Conservation (phyloP, 306 rosid genomes). For the Begonia masoniana region DNA sequence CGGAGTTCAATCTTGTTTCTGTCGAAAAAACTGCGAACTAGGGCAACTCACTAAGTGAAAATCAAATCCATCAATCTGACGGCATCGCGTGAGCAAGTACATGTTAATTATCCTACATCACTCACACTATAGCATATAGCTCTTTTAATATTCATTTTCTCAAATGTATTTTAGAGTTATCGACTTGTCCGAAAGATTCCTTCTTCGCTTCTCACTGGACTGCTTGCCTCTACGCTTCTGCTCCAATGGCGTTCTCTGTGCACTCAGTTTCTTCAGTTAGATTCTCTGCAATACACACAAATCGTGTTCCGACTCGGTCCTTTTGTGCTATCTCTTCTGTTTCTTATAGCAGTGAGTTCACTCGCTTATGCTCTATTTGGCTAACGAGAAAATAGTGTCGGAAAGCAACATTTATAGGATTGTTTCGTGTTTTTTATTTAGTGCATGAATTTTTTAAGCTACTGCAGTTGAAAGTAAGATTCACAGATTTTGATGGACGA, state of each 20-base stretch:
- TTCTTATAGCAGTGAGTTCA: slow-evolving; percentile 40
- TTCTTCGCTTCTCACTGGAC: slow-evolving; percentile 1
- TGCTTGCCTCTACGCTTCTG: background rate
- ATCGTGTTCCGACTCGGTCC: slow-evolving; percentile 20
- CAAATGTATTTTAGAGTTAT: slow-evolving; percentile 9
- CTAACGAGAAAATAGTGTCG: slow-evolving; percentile 1
- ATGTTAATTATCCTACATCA: background rate
- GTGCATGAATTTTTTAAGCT: background rate
- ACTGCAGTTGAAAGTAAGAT: background rate
- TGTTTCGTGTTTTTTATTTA: background rate
- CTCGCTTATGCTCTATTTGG: slow-evolving; percentile 7
- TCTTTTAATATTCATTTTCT: background rate
- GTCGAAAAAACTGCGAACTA: too few relatives aligned
- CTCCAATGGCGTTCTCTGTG: slow-evolving; percentile 44
- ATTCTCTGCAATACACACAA: slow-evolving; percentile 15
- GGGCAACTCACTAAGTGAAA: too few relatives aligned
- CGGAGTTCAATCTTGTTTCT: too few relatives aligned
- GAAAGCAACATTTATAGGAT: background rate
- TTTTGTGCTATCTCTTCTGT: slow-evolving; percentile 20
- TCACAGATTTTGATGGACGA: background rate
- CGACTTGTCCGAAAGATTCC: slow-evolving; percentile 6
- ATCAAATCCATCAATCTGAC: background rate
- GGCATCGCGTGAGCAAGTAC: slow-evolving; percentile 4
- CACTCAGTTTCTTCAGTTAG: slow-evolving; percentile 25
- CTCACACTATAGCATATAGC: background rate